These are phyloP conservation scores for Hypoxylon sp. DNA, from an alignment of 2,329 filamentous ascomycete species.

Conservation along the genomic window DNA sequence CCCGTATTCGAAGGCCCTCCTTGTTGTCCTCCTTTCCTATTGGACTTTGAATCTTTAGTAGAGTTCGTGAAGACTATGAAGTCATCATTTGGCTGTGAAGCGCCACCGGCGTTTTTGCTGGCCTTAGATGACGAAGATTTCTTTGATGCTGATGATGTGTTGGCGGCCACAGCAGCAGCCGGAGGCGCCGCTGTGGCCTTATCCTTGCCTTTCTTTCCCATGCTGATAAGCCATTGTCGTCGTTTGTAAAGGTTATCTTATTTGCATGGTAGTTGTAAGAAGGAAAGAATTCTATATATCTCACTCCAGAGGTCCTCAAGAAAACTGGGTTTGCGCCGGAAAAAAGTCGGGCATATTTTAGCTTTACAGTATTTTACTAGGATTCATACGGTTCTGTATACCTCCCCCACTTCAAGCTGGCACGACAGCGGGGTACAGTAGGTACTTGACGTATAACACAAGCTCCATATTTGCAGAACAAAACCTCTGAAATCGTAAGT, in stretches of 20 bases:
- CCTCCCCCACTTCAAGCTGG: background rate
- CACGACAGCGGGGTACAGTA: background rate
- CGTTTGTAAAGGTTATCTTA: conserved; percentile 1
- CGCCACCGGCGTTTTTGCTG: conserved; percentile 44
- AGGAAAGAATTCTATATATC: conserved; percentile 6
- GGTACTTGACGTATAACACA: background rate
- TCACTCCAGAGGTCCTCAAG: background rate
- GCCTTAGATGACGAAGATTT: conserved; percentile 53
- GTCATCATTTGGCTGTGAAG: conserved; percentile 59
- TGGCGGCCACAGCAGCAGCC: conserved; percentile 44
- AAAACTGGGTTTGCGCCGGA: conserved; percentile 25
- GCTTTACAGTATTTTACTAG: background rate
- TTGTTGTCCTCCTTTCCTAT: conserved; percentile 54
- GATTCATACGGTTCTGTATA: background rate
- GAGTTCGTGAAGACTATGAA: conserved; percentile 70
- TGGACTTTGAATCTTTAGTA: conserved; percentile 66
- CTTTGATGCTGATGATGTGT: conserved; percentile 48
- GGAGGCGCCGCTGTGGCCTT: conserved; percentile 59
- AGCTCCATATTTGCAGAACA: background rate
- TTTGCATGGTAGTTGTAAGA: conserved; percentile 12
- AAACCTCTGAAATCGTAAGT: background rate
- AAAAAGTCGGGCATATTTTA: conserved; percentile 18
- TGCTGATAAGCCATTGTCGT: conserved; percentile 50
- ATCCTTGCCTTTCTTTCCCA: conserved; percentile 68
- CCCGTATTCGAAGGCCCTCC: conserved; percentile 42